These are phyloP conservation scores for Globisporangium apiculatum DNA, from an alignment of 352 stramenopile genomes.

Conservation along the genomic window DNA sequence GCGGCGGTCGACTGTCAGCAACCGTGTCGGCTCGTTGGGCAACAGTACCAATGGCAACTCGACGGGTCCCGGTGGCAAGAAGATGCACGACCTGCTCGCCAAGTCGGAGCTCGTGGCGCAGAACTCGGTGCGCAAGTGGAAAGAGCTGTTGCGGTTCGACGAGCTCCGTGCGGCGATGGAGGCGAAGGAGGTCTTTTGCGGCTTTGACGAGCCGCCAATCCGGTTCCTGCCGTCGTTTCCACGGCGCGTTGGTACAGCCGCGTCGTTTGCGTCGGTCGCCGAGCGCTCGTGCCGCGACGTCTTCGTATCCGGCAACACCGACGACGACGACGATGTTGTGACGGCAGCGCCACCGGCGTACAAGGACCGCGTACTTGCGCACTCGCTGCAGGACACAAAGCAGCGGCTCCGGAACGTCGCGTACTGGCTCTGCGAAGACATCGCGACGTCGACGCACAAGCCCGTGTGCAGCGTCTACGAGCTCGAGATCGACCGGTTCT, in stretches of 20 bases:
- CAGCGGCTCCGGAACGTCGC: conserved; percentile 27
- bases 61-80: conserved; percentile 27
- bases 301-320: conserved; percentile 34
- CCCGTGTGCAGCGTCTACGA: conserved; percentile 42
- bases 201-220: conserved; percentile 77
- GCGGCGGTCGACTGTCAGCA: conserved; percentile 9
- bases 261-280: conserved; percentile 58
- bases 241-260: conserved; percentile 43
- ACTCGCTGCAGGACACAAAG: conserved; percentile 39
- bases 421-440: conserved; percentile 46
- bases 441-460: conserved; percentile 40
- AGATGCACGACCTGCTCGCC: conserved; percentile 48
- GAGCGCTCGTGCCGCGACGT: conserved; percentile 51
- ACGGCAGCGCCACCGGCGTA: conserved; percentile 40
- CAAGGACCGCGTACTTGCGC: conserved; percentile 59
- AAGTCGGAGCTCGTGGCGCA: conserved; percentile 60
- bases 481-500: conserved; percentile 48
- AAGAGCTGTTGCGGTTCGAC: conserved; percentile 67
- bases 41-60: neutral
- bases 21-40: neutral
- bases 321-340: conserved; percentile 2
- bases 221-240: conserved; percentile 70
- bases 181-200: conserved; percentile 79
- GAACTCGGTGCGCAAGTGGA: conserved; percentile 57
- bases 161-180: conserved; percentile 64